phyloP scores from a whole-genome alignment of 352 stramenopile genomes.

The Phytophthora sansomeana region DNA sequence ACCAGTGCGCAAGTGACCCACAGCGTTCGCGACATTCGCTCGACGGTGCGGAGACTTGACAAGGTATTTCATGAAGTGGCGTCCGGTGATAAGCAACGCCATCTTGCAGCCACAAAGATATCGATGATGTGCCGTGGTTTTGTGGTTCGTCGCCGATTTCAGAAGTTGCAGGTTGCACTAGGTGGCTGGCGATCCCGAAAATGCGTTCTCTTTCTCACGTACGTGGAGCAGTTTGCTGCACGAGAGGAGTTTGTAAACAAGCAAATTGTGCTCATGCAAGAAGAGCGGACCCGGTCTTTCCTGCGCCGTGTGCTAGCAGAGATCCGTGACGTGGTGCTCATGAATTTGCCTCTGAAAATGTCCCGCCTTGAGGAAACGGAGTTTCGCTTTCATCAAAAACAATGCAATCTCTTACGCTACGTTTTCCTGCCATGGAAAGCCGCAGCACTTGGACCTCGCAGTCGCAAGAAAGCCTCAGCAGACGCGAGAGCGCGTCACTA shows the following conservation, averaged over 20 bases:
- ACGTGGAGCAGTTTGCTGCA: slow-evolving; percentile 71
- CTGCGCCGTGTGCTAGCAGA: slow-evolving; percentile 64
- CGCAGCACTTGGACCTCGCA: slow-evolving; percentile 61
- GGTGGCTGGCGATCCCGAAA: slow-evolving; percentile 59
- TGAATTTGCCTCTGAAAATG: slow-evolving; percentile 68
- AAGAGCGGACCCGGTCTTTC: slow-evolving; percentile 43
- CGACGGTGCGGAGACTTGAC: slow-evolving; percentile 69
- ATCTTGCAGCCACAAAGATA: slow-evolving; percentile 74
- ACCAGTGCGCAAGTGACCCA: slow-evolving; percentile 61
- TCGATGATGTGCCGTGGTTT: slow-evolving; percentile 62
- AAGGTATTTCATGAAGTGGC: slow-evolving; percentile 83
- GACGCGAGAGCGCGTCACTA: slow-evolving; percentile 56
- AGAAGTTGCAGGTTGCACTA: slow-evolving; percentile 50
- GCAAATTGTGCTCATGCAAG: slow-evolving; percentile 56
- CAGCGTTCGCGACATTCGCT: slow-evolving; percentile 67
- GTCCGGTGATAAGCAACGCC: slow-evolving; percentile 75
- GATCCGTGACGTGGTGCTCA: slow-evolving; percentile 73
- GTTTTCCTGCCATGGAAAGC: slow-evolving; percentile 66
- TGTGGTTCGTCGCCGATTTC: slow-evolving; percentile 57
- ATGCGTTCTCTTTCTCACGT: slow-evolving; percentile 49
- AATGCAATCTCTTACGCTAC: slow-evolving; percentile 40
- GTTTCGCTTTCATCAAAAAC: slow-evolving; percentile 54
- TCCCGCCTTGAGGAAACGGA: slow-evolving; percentile 63
- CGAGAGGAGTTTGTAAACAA: slow-evolving; percentile 70
- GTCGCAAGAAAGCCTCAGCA: slow-evolving; percentile 56